phyloP scores from a whole-genome alignment of 148 eudicot genomes.

The Heliosperma pusillum region DNA sequence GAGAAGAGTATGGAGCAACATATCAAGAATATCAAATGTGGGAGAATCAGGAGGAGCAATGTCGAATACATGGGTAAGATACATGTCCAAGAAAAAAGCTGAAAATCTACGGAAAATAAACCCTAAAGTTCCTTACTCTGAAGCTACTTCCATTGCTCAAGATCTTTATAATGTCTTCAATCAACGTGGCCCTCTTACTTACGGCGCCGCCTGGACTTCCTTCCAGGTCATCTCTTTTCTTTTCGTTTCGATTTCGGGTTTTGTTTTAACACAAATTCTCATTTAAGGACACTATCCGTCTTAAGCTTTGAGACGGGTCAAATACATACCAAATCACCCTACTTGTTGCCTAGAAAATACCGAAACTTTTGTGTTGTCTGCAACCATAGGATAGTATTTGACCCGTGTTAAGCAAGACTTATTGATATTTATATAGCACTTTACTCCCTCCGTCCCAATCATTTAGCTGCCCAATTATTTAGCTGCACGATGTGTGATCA shows the following conservation, averaged over 20 bases:
- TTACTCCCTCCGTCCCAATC: too few relatives aligned
- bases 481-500: too few relatives aligned
- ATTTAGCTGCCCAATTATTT: too few relatives aligned
- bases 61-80: constrained; percentile 27
- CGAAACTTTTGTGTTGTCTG: too few relatives aligned
- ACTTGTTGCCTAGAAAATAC: too few relatives aligned
- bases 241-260: not conserved
- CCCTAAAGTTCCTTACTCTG: constrained; percentile 36
- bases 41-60: constrained; percentile 7
- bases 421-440: too few relatives aligned
- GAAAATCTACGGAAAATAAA: constrained; percentile 31
- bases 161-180: constrained; percentile 25
- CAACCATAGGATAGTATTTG: too few relatives aligned
- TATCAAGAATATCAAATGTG: not conserved
- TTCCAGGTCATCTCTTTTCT: constrained; percentile 24
- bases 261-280: too few relatives aligned
- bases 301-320: too few relatives aligned
- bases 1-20: constrained; percentile 22
- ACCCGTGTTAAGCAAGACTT: too few relatives aligned
- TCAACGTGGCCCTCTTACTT: constrained; percentile 28
- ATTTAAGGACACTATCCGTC: too few relatives aligned
- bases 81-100: constrained; percentile 32
- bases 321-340: too few relatives aligned
- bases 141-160: constrained; percentile 36
- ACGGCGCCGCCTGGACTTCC: constrained; percentile 25